Percentiles rank a stretch among this genome's conserved stretches.
Conservation (phyloP, 345 rosid species). For the Euclidium syriacum region DNA sequence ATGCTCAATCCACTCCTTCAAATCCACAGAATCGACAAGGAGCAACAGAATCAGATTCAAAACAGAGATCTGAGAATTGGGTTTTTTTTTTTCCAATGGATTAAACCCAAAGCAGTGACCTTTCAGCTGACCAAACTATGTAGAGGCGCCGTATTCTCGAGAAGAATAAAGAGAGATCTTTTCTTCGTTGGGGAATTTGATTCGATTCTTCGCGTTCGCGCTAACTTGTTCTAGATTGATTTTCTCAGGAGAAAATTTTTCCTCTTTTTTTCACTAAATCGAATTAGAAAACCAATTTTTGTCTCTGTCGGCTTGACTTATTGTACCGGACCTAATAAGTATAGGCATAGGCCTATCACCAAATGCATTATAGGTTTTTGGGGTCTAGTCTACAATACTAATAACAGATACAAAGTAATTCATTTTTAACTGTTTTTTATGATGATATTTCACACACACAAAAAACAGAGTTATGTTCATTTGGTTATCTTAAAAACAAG, state of each 20-base stretch:
- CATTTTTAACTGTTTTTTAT: no score
- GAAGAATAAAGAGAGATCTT: constrained; percentile 1
- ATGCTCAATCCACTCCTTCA: neutral
- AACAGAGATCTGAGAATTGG: constrained; percentile 7
- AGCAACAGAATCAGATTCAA: neutral
- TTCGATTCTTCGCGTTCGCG: constrained; percentile 29
- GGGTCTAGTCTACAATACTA: no score
- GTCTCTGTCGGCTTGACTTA: neutral
- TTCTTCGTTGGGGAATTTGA: neutral
- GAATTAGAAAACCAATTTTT: neutral
- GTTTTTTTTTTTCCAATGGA: neutral
- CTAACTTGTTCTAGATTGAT: constrained; percentile 17
- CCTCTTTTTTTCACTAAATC: neutral
- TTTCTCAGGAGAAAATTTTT: neutral
- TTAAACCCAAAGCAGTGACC: constrained; percentile 3
- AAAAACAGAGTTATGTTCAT: no score
- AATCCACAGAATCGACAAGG: constrained; percentile 1
- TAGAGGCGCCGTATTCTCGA: neutral
- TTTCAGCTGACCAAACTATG: neutral
- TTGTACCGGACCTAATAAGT: neutral
- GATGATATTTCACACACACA: no score
- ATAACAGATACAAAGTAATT: no score
- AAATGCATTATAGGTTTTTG: no score
- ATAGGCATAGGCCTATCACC: neutral
- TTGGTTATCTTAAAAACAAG: no score